These are phyloP conservation scores for Harringtonia aguacate DNA, from an alignment of 2,329 filamentous ascomycete species.

Conservation along the genomic window DNA sequence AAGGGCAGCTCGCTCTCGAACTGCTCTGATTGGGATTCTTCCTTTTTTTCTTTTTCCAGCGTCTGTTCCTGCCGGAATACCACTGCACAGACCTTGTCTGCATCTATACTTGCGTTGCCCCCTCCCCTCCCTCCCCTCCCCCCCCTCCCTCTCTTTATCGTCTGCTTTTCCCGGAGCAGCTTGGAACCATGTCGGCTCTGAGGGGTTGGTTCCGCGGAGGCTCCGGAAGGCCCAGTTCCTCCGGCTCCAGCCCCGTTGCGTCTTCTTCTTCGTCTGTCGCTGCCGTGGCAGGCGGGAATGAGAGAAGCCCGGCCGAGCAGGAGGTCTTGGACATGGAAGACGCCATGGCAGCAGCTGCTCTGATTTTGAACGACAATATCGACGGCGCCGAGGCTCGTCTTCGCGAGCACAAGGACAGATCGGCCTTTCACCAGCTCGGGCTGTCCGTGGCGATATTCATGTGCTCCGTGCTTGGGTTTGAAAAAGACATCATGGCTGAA, in stretches of 20 bases:
- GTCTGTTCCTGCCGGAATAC: no score
- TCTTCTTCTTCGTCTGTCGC: constrained; percentile 16
- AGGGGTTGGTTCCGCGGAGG: constrained; percentile 40
- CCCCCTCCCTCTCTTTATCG: no score
- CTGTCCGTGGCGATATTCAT: constrained; percentile 76
- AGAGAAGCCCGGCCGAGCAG: constrained; percentile 17
- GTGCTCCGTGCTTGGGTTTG: constrained; percentile 76
- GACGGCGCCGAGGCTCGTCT: constrained; percentile 69
- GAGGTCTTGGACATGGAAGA: constrained; percentile 46
- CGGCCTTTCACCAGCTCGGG: constrained; percentile 82
- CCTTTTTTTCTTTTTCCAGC: no score
- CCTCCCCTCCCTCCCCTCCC: no score
- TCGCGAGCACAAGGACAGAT: constrained; percentile 59
- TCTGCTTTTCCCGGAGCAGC: no score
- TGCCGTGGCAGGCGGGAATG: constrained; percentile 10
- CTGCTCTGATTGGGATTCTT: no score
- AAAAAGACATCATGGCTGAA: constrained; percentile 82
- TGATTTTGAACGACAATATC: constrained; percentile 86
- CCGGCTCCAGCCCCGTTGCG: constrained; percentile 18
- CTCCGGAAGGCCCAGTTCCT: constrained; percentile 22
- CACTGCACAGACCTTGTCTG: no score
- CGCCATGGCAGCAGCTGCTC: constrained; percentile 52
- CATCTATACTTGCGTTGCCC: no score
- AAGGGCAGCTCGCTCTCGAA: no score
- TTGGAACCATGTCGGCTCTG: constrained; percentile 20